Base-by-base conservation (phyloP, 192 early-diverging fungal genomes). In the Umbelopsis sp. region DNA sequence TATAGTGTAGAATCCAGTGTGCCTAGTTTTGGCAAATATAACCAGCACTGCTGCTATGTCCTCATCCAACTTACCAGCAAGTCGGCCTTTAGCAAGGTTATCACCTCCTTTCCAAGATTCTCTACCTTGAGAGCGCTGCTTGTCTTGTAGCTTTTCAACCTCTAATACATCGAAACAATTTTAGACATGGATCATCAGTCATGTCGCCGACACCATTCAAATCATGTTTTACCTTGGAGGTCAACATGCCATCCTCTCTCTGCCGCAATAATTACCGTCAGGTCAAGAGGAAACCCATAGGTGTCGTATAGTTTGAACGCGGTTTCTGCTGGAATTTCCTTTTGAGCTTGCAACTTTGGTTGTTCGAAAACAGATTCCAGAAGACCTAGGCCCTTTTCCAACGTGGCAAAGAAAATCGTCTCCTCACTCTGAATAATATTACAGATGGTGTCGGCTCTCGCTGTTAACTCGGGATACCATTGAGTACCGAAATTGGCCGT, bases 161-260 rank as follows among this genome's bases (percentile, higher is more conserved):
- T 76, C 82, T 54, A 22, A n/a, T n/a, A 38, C 31, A 51, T 11
- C 38, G 68, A 56, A 67, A 1, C 5, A 59, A 26, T 31, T 52
- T 16, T 10, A n/a, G 14, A 2, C n/a, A 32, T 17, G 69, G 31
- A 45, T 32, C 3, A 9, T 24, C 20, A 31, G 17, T 25, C 21
- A 21, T 29, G 16, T 31, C 20, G 7, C 24, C 9, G 20, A 24
- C 68, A 45, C 45, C 3, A 10, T 24, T 56, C 26, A n/a, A 21
- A 21, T 36, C 11, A 62, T 10, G 12, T 20, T 45, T 0, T 66
- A 80, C 78, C 78, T 75, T 72, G 53, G 29, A 86, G 54, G 47
- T 89, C 83, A 7, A 89, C 81, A 20, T 70, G 75, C 87, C 87
- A 89, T 5, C 85, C 87, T 21, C 79, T 79, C 54, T 89, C 87